Evolutionary conservation across 305 asterid genomes (phyloP).

Genomic region (Solanum aculeatissimum): DNA sequence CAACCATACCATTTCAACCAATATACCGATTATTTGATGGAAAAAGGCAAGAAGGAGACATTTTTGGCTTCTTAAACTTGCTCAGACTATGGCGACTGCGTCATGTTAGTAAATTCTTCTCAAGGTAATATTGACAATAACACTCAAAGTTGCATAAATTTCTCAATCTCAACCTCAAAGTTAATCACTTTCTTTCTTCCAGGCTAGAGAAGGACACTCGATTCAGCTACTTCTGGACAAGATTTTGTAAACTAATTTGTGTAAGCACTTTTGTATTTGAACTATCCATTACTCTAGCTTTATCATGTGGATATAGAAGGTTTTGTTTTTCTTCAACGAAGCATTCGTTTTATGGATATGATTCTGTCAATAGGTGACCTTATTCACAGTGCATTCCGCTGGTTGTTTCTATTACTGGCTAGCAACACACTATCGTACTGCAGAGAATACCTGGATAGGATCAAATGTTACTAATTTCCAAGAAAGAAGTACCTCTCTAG

Average conservation of each 20-base stretch:
- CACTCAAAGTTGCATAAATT: not conserved
- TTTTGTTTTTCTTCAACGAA: not conserved
- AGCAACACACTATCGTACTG: conserved; percentile 42
- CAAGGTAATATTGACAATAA: conserved; percentile 28
- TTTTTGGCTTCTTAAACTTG: conserved; percentile 82
- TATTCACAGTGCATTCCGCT: conserved; percentile 69
- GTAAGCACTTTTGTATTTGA: conserved; percentile 19
- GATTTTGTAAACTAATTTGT: conserved; percentile 57
- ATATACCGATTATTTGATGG: conserved; percentile 42
- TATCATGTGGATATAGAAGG: not conserved
- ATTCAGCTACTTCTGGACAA: conserved; percentile 86
- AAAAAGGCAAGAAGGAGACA: conserved; percentile 25
- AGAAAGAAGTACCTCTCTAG: conserved; percentile 54
- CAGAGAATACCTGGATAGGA: conserved; percentile 76
- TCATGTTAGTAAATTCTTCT: conserved; percentile 81
- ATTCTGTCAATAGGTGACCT: conserved; percentile 50
- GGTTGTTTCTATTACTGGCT: conserved; percentile 93
- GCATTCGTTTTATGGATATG: not conserved
- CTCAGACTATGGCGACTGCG: conserved; percentile 90
- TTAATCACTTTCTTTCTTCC: conserved; percentile 6
- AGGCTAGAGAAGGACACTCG: conserved; percentile 93
- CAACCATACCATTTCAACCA: conserved; percentile 72
- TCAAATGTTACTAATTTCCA: conserved; percentile 43
- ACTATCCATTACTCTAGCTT: not conserved
- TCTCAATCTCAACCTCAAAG: not conserved